These are phyloP conservation scores for Fusarium chaquense DNA, from an alignment of 2,329 filamentous ascomycete species.

Conservation along the genomic window DNA sequence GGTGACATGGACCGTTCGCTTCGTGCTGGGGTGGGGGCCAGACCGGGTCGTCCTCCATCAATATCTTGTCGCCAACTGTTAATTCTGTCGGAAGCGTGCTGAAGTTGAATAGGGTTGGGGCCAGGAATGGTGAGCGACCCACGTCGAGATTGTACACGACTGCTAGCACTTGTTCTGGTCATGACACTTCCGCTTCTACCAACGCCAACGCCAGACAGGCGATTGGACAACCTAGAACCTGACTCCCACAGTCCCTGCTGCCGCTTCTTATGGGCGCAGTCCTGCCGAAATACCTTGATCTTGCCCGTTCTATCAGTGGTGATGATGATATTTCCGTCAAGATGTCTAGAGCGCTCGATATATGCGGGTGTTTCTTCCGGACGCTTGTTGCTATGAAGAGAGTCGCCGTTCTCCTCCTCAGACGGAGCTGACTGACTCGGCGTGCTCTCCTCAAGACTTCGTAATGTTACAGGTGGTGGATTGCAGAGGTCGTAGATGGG, in stretches of 20 bases:
- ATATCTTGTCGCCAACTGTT: slow-evolving; percentile 85
- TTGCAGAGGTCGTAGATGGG: slow-evolving; percentile 98
- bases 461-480: slow-evolving; percentile 86
- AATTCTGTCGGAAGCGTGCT: slow-evolving; percentile 76
- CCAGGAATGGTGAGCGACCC: slow-evolving; percentile 63
- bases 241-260: slow-evolving; percentile 82
- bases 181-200: slow-evolving; percentile 68
- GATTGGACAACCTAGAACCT: slow-evolving; percentile 79
- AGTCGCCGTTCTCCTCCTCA: slow-evolving; percentile 53
- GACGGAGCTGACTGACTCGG: slow-evolving; percentile 57
- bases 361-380: slow-evolving; percentile 82
- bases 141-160: slow-evolving; percentile 63
- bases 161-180: slow-evolving; percentile 64
- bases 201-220: slow-evolving; percentile 72
- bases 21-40: slow-evolving; percentile 56
- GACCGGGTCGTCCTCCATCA: slow-evolving; percentile 57
- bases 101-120: slow-evolving; percentile 48
- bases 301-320: slow-evolving; percentile 88
- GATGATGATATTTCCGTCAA: slow-evolving; percentile 88
- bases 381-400: slow-evolving; percentile 52
- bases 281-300: slow-evolving; percentile 95
- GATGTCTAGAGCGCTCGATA: slow-evolving; percentile 78
- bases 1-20: slow-evolving; percentile 70
- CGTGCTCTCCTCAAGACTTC: slow-evolving; percentile 75
- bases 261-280: slow-evolving; percentile 87